Evolutionary conservation across 768 basidiomycete genomes (phyloP).

Genomic region (Suillus plorans): DNA sequence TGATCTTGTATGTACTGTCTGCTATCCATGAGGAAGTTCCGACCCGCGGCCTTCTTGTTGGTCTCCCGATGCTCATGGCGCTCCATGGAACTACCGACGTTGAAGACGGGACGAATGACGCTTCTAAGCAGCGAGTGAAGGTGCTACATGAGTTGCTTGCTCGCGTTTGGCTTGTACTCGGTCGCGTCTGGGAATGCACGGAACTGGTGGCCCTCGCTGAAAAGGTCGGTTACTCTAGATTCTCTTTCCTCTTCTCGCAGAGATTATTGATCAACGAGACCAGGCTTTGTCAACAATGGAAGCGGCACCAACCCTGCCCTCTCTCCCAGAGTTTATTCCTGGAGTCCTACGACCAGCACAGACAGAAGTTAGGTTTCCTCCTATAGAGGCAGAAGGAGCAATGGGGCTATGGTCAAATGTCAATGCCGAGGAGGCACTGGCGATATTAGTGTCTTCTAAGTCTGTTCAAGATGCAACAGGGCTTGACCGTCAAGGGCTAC

Average conservation of each 20-base stretch:
- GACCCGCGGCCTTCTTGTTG: slow-evolving; percentile 68
- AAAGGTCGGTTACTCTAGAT: slow-evolving; percentile 42
- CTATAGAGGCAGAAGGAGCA: slow-evolving; percentile 21
- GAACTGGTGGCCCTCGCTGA: slow-evolving; percentile 55
- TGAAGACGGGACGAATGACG: slow-evolving; percentile 39
- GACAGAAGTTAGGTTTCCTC: slow-evolving; percentile 43
- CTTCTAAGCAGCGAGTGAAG: slow-evolving; percentile 43
- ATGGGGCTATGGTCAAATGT: slow-evolving; percentile 38
- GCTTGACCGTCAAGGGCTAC: slow-evolving; percentile 55
- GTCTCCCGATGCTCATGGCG: slow-evolving; percentile 85
- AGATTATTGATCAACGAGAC: slow-evolving; percentile 11
- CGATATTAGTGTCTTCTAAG: slow-evolving; percentile 50
- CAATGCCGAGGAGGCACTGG: slow-evolving; percentile 53
- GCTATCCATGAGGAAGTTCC: slow-evolving; percentile 74
- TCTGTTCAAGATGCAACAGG: slow-evolving; percentile 64
- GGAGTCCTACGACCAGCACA: slow-evolving; percentile 46
- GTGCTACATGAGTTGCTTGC: slow-evolving; percentile 64
- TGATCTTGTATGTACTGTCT: slow-evolving; percentile 65
- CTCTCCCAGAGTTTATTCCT: slow-evolving; percentile 32
- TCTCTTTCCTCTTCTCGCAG: slow-evolving; percentile 2
- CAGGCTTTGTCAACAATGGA: slow-evolving; percentile 50
- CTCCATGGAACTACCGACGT: slow-evolving; percentile 54
- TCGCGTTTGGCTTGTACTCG: slow-evolving; percentile 67
- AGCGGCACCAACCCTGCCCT: slow-evolving; percentile 37
- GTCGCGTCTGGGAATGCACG: slow-evolving; percentile 64